phyloP scores from a whole-genome alignment of 2,329 filamentous ascomycete genomes.

The Coniochaeta prunicola region DNA sequence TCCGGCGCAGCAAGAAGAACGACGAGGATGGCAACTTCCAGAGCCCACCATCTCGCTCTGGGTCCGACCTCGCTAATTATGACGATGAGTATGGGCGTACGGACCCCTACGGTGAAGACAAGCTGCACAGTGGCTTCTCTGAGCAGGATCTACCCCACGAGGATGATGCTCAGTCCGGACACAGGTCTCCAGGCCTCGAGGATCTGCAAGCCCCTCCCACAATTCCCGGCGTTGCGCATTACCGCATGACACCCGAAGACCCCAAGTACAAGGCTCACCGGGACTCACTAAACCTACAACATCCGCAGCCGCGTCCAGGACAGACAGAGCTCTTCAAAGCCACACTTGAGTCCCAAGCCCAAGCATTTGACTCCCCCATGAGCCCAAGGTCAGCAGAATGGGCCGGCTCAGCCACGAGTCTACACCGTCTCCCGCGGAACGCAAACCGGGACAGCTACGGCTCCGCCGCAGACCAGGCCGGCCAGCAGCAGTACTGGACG shows the following conservation, averaged over 20 bases:
- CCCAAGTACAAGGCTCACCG: slow-evolving; percentile 78
- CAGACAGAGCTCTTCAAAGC: slow-evolving; percentile 69
- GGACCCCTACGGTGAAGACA: slow-evolving; percentile 52
- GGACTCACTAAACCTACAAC: slow-evolving; percentile 72
- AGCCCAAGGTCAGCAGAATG: slow-evolving; percentile 56
- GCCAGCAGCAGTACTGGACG: slow-evolving; percentile 38
- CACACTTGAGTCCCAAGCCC: slow-evolving; percentile 65
- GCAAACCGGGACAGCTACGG: slow-evolving; percentile 41
- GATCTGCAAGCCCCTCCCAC: slow-evolving; percentile 34
- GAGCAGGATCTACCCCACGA: slow-evolving; percentile 36
- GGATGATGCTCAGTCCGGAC: slow-evolving; percentile 7
- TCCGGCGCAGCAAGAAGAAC: slow-evolving; percentile 59
- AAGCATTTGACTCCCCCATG: slow-evolving; percentile 55
- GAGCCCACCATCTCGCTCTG: slow-evolving; percentile 59
- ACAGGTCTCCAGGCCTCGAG: slow-evolving; percentile 4
- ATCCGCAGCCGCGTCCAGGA: slow-evolving; percentile 69
- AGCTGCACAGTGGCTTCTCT: slow-evolving; percentile 50
- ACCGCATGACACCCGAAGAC: slow-evolving; percentile 50
- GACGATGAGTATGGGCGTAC: slow-evolving; percentile 56
- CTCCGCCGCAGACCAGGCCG: slow-evolving; percentile 22
- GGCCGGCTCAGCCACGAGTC: slow-evolving; percentile 53
- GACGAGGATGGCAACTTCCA: slow-evolving; percentile 43
- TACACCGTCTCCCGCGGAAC: slow-evolving; percentile 43
- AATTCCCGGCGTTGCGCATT: slow-evolving; percentile 29
- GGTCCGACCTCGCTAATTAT: slow-evolving; percentile 58